phyloP scores from a whole-genome alignment of 139 green algal species.

The Micractinium conductrix region DNA sequence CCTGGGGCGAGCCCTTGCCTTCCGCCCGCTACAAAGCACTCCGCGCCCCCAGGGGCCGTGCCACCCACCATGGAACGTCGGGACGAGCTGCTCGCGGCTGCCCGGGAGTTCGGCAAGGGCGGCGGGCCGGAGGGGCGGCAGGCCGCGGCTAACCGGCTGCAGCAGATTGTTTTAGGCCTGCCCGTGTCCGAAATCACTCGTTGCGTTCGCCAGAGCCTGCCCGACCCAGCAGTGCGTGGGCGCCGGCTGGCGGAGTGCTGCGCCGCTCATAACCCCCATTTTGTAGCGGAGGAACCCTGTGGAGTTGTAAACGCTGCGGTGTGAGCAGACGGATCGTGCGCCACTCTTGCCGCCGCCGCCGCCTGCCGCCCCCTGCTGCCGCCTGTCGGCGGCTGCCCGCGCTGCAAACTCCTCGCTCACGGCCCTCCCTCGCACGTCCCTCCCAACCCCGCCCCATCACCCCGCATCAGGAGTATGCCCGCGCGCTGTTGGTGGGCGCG shows the following conservation, averaged over 20 bases:
- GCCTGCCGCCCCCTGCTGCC: slow-evolving; percentile 1
- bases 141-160: neutral
- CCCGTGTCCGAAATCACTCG: neutral
- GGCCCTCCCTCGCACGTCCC: too few relatives aligned
- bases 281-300: neutral
- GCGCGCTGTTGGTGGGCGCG: neutral
- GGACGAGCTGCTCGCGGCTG: too few relatives aligned
- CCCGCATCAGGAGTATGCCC: slow-evolving; percentile 3
- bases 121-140: neutral
- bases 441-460: neutral
- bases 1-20: too few relatives aligned
- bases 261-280: neutral
- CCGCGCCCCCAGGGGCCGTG: too few relatives aligned
- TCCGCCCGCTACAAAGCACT: neutral
- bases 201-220: neutral
- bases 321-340: neutral
- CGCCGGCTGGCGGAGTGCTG: neutral
- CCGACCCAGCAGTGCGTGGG: neutral
- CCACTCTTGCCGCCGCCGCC: neutral
- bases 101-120: too few relatives aligned
- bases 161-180: neutral
- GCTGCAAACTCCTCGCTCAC: neutral
- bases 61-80: neutral
- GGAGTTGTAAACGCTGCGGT: neutral
- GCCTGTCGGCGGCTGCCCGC: neutral